Percentiles rank a stretch among this genome's conserved stretches.
These are phyloP conservation scores for Elongisporangium undulatum DNA, from an alignment of 352 stramenopile species.

Conservation along the genomic window DNA sequence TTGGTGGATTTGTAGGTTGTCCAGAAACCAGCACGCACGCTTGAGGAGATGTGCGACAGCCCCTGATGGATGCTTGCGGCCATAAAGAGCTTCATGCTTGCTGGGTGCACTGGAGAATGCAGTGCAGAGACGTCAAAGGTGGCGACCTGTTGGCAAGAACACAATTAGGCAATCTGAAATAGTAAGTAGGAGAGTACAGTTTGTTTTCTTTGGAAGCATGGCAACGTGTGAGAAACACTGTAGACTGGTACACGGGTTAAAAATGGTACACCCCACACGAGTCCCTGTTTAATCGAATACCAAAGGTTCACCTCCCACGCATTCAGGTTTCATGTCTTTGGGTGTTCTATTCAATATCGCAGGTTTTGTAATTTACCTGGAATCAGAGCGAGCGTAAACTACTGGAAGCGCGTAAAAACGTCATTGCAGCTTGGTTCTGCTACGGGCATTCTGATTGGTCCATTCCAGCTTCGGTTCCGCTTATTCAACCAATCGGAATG, in stretches of 20 bases:
- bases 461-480: background rate
- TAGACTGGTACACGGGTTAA: background rate
- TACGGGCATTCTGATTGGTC: background rate
- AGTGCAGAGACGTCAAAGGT: no score
- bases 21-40: background rate
- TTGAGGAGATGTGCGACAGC: background rate
- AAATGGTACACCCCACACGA: background rate
- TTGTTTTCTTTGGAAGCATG: background rate
- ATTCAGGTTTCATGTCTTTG: background rate
- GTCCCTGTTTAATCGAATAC: background rate
- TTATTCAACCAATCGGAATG: background rate
- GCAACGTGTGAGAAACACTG: background rate
- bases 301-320: background rate
- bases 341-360: background rate
- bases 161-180: background rate
- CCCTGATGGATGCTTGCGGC: background rate
- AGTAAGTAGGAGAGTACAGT: background rate
- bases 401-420: background rate
- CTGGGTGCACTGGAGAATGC: no score
- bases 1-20: background rate
- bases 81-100: background rate
- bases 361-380: background rate
- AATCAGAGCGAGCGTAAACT: background rate
- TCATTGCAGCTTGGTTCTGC: background rate
- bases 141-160: no score